A percentile compares a stretch with the other conserved stretches of the same genome.
These are phyloP conservation scores for Fusarium staphyleae DNA, from an alignment of 2,329 filamentous ascomycete species.

Conservation along the genomic window DNA sequence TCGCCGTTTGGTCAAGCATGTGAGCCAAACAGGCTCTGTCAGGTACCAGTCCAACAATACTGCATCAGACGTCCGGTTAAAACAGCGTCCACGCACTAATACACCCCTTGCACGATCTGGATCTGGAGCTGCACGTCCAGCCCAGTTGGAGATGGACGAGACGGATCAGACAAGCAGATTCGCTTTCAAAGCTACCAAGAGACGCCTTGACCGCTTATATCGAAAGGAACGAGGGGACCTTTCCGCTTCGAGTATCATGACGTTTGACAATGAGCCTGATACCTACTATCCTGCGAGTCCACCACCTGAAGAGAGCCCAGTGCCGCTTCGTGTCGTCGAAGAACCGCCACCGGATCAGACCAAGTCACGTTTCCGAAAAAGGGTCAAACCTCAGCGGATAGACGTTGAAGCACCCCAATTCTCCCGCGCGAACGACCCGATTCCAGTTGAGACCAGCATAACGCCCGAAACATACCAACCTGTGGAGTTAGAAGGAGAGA, in stretches of 20 bases:
- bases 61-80: not conserved
- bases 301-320: slow-evolving; percentile 36
- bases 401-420: slow-evolving; percentile 62
- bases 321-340: slow-evolving; percentile 30
- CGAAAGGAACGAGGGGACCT: slow-evolving; percentile 47
- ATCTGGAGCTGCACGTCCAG: slow-evolving; percentile 51
- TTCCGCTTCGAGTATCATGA: slow-evolving; percentile 28
- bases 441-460: slow-evolving; percentile 39
- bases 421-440: slow-evolving; percentile 60
- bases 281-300: slow-evolving; percentile 31
- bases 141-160: slow-evolving; percentile 62
- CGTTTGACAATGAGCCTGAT: slow-evolving; percentile 24
- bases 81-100: slow-evolving; percentile 6
- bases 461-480: slow-evolving; percentile 12
- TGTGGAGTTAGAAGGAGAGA: slow-evolving; percentile 35
- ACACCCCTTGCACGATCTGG: slow-evolving; percentile 12
- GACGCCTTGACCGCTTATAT: slow-evolving; percentile 62
- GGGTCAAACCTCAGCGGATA: slow-evolving; percentile 51
- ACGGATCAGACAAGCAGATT: slow-evolving; percentile 44
- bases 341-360: slow-evolving; percentile 6
- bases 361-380: slow-evolving; percentile 53
- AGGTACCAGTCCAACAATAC: slow-evolving; percentile 33
- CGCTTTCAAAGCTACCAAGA: slow-evolving; percentile 60
- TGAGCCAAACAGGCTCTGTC: slow-evolving; percentile 39
- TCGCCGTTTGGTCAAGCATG: slow-evolving; percentile 44